Conservation (phyloP, 768 basidiomycete species). For the Floccularia luteovirens region DNA sequence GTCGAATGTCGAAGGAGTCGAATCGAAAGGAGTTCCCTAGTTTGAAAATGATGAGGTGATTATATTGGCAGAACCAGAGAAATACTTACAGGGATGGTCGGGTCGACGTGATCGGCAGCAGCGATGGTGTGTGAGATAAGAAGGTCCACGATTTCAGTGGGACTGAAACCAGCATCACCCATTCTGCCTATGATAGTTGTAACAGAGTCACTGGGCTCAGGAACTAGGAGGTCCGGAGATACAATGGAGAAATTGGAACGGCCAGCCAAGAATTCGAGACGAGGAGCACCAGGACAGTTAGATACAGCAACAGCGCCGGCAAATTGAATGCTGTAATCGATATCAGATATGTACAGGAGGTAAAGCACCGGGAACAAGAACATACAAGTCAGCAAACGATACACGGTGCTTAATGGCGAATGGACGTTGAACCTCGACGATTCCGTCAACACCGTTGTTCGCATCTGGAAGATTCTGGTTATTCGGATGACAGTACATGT, state of each 20-base stretch:
- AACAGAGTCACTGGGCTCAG: conserved; percentile 19
- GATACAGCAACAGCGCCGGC: conserved; percentile 23
- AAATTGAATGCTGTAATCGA: conserved; percentile 19
- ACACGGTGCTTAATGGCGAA: conserved; percentile 21
- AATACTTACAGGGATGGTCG: not conserved
- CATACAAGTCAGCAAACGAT: conserved; percentile 28
- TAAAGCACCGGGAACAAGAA: not conserved
- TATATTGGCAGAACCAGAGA: too few species aligned
- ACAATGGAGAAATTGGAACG: conserved; percentile 17
- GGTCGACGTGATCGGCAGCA: conserved; percentile 9
- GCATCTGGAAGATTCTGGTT: conserved; percentile 9
- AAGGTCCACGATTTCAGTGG: conserved; percentile 9
- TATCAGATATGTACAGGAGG: not conserved
- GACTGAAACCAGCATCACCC: conserved; percentile 10
- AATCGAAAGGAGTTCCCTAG: conserved; percentile 22
- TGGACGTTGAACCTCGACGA: conserved; percentile 19
- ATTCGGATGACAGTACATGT: not conserved
- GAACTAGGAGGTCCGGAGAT: conserved; percentile 8
- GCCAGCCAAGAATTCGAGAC: conserved; percentile 26
- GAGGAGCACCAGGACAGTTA: conserved; percentile 32
- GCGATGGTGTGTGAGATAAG: conserved; percentile 10
- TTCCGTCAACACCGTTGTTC: conserved; percentile 21
- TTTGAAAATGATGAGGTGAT: too few species aligned
- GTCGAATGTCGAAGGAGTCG: conserved; percentile 21
- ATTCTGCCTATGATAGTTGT: conserved; percentile 10